Evolutionary conservation across 192 early-diverging fungal genomes (phyloP).

Genomic region (Thoreauomyces humboldtii): DNA sequence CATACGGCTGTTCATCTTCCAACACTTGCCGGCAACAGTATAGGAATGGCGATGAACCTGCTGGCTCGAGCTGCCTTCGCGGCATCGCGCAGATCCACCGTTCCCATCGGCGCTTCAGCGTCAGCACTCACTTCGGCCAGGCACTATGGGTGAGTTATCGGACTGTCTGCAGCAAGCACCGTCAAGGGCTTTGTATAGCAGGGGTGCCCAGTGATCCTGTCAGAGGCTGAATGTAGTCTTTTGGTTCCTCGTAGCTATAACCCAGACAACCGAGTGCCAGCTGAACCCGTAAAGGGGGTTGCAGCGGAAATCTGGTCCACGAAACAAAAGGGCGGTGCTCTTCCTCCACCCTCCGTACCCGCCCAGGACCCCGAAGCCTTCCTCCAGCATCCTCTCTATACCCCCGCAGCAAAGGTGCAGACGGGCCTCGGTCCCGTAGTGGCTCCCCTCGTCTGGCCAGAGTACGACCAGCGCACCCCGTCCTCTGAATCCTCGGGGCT

Average conservation of each 20-base stretch:
- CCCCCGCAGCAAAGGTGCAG: constrained; percentile 34
- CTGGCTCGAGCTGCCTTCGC: too few species aligned
- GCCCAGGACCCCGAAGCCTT: constrained; percentile 27
- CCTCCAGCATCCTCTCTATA: constrained; percentile 45
- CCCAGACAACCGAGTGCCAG: constrained; percentile 2
- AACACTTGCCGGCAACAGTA: too few species aligned
- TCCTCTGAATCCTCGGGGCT: constrained; percentile 23
- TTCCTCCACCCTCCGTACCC: background rate
- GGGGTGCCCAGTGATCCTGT: too few species aligned
- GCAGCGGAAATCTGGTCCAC: constrained; percentile 18
- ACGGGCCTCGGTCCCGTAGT: constrained; percentile 38
- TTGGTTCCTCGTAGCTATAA: background rate
- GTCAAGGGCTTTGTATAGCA: too few species aligned
- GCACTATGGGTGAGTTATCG: too few species aligned
- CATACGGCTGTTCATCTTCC: too few species aligned
- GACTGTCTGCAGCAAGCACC: too few species aligned
- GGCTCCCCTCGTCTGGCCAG: constrained; percentile 45
- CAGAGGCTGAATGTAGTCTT: too few species aligned
- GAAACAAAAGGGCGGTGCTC: background rate
- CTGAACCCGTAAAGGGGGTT: background rate
- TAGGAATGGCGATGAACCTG: too few species aligned
- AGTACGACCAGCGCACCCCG: constrained; percentile 44
- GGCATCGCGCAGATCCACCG: too few species aligned
- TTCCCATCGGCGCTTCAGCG: too few species aligned
- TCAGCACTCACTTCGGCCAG: too few species aligned